Evolutionary conservation across 176 grass and related monocot genomes (phyloP), one percentile per base, ranked within the genome.

Genomic region (Echinochloa phyllopogon): DNA sequence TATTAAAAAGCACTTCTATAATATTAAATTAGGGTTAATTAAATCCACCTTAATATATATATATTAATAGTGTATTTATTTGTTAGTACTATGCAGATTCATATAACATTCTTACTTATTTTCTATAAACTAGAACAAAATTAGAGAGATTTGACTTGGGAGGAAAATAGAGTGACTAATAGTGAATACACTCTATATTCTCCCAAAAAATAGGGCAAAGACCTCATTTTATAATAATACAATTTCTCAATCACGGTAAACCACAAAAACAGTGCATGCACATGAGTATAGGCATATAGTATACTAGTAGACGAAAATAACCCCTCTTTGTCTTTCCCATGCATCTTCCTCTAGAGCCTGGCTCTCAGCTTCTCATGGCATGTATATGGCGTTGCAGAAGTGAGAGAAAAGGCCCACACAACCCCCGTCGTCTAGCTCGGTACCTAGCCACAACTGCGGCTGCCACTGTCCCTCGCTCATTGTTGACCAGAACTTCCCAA

Each of bases 401-500:
- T 64, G 73, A 58, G 71, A 57, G 4, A 69, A 51, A 59, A 59
- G 39, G 75, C 58, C 58, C 75, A n/a, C 75, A 58, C 55, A 78
- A 52, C 21, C 3, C 37, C 62, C 77, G 82, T 85, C 52, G 51
- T 73, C 51, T 76, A 82, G 61, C 41, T 52, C 24, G 7, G 9
- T 39, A 44, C 33, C 62, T 48, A 86, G 81, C 59, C 75, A 67
- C 76, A 59, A 66, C 74, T 78, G 27, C 83, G 10, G 65, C 88
- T 57, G 64, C 48, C n/a, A 6, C 57, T 42, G 76, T 85, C 58
- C 69, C 69, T 84, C 57, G 40, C 82, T 85, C 40, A 11, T 79
- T 89, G 76, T 80, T 85, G 84, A 90, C 72, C 57, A 49, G 49
- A 61, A 58, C 42, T 61, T 52, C 79, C 84, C 33, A 65, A 41